Evolutionary conservation across 352 stramenopile genomes (phyloP).

Genomic region (Phytopythium oedochilum): DNA sequence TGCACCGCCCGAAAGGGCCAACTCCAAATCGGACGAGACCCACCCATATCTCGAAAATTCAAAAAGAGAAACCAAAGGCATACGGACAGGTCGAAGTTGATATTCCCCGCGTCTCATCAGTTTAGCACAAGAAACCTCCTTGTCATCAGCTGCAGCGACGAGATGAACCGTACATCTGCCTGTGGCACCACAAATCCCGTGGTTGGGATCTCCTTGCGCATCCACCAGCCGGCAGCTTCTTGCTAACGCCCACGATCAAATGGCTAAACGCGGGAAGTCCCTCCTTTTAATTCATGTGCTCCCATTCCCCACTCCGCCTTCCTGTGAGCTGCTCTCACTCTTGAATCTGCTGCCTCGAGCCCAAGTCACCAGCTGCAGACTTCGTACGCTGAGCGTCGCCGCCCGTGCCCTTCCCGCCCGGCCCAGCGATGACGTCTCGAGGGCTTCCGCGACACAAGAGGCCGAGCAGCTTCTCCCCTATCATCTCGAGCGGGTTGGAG

Average conservation of each 20-base stretch:
- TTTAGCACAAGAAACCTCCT: neutral
- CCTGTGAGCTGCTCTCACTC: constrained; percentile 14
- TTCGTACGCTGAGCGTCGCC: neutral
- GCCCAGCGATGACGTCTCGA: neutral
- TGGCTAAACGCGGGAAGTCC: neutral
- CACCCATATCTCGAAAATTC: neutral
- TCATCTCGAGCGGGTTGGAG: neutral
- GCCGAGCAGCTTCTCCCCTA: neutral
- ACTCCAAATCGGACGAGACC: too few relatives aligned
- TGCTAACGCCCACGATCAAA: neutral
- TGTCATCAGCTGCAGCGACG: neutral
- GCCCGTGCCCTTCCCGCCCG: neutral
- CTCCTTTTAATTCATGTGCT: too few relatives aligned
- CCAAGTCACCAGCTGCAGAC: neutral
- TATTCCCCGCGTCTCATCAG: neutral
- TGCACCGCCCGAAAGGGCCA: neutral
- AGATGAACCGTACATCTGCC: neutral
- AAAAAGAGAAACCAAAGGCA: neutral
- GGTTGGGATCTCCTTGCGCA: neutral
- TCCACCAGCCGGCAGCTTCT: neutral
- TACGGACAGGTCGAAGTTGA: neutral
- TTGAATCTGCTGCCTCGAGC: constrained; percentile 21
- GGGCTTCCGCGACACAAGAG: neutral
- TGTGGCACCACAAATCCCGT: neutral
- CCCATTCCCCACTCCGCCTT: neutral